These are phyloP conservation scores for Penicillium paxilli DNA, from an alignment of 495 filamentous ascomycete species.

Conservation along the genomic window DNA sequence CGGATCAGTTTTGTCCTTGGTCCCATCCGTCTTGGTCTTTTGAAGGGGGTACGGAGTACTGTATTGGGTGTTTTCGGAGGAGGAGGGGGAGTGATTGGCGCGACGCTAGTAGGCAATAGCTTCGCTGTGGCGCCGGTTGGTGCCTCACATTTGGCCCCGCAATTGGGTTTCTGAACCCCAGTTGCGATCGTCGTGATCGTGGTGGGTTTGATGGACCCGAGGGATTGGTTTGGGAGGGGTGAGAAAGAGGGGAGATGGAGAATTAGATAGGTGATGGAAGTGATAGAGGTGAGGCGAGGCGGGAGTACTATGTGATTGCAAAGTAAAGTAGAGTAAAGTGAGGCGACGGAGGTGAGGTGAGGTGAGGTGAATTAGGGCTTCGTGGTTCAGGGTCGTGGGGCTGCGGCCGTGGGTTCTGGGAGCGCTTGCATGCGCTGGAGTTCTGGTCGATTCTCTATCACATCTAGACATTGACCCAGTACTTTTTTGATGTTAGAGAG, in stretches of 20 bases:
- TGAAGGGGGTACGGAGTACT: conserved; percentile 7
- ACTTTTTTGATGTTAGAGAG: conserved; percentile 42
- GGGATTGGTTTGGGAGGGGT: neutral
- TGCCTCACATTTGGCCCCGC: conserved; percentile 7
- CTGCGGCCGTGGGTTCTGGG: conserved; percentile 22
- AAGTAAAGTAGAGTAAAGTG: too few relatives aligned
- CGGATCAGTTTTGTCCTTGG: too few relatives aligned
- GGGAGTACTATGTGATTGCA: too few relatives aligned
- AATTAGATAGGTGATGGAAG: too few relatives aligned
- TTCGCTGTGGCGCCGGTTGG: conserved; percentile 14
- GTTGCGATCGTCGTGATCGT: neutral
- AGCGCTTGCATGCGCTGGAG: conserved; percentile 22
- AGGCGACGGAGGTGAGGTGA: too few relatives aligned
- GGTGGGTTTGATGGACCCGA: neutral
- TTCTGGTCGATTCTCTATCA: conserved; percentile 44
- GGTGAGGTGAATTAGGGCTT: conserved; percentile 8
- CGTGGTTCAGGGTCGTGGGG: conserved; percentile 24
- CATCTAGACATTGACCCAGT: conserved; percentile 64
- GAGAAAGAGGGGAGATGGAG: neutral
- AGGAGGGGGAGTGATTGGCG: conserved; percentile 12
- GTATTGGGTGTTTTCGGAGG: neutral
- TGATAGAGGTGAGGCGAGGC: too few relatives aligned
- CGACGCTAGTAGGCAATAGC: conserved; percentile 31
- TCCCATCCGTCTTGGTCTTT: too few relatives aligned
- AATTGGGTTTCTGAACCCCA: neutral